These are phyloP conservation scores for Phragmites australis DNA, from an alignment of 176 grass and related monocot genomes.

Conservation along the genomic window DNA sequence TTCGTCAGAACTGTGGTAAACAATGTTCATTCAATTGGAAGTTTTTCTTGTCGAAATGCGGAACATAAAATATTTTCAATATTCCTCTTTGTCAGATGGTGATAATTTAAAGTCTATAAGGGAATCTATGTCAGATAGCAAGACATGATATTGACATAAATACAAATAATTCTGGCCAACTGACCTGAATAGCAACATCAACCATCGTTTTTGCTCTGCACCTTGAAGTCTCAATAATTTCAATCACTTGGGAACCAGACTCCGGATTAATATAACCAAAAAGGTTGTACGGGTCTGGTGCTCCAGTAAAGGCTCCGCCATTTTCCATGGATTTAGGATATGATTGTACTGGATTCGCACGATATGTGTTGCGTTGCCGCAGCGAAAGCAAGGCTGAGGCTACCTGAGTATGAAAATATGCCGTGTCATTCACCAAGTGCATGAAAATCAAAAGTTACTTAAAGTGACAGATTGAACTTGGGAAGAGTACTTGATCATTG, in stretches of 20 bases:
- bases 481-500: conserved; percentile 77
- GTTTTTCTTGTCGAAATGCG: background rate
- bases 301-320: conserved; percentile 54
- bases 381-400: conserved; percentile 79
- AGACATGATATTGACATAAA: conserved; percentile 19
- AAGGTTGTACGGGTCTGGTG: conserved; percentile 45
- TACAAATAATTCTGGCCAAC: conserved; percentile 6
- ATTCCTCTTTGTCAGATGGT: background rate
- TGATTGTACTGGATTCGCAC: conserved; percentile 61
- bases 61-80: background rate
- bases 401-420: conserved; percentile 59
- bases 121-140: background rate
- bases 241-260: conserved; percentile 84
- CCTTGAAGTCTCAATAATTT: conserved; percentile 85
- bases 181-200: conserved; percentile 92
- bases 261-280: conserved; percentile 74
- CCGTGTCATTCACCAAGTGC: background rate
- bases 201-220: conserved; percentile 85
- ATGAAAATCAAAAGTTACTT: conserved; percentile 7
- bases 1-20: background rate
- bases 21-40: background rate
- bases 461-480: conserved; percentile 7
- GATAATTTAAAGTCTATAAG: conserved; percentile 11
- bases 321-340: conserved; percentile 64
- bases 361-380: conserved; percentile 88